phyloP scores from a whole-genome alignment of 441 rosid species.

The Euphorbia celastroides region DNA sequence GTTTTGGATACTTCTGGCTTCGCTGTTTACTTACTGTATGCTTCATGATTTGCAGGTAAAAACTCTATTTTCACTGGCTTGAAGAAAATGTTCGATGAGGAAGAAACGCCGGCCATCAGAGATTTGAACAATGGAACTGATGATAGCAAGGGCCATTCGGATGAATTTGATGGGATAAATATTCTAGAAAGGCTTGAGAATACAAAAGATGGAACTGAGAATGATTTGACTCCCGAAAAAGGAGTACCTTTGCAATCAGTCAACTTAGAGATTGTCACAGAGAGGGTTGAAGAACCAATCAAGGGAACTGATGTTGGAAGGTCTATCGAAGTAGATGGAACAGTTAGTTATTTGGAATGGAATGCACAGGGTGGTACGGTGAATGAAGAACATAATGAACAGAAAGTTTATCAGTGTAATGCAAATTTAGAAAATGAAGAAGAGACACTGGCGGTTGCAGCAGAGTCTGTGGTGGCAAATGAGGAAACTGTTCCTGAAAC shows the following conservation, averaged over 20 bases:
- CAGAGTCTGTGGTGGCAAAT: not conserved
- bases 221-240: constrained; percentile 5
- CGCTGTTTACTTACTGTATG: too few species aligned
- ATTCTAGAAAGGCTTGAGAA: constrained; percentile 6
- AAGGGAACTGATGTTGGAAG: constrained; percentile 16
- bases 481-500: constrained; percentile 1
- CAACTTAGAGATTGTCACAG: not conserved
- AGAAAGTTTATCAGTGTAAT: constrained; percentile 11
- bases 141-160: constrained; percentile 12
- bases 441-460: not conserved
- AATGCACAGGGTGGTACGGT: not conserved
- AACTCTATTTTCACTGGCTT: constrained; percentile 8
- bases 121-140: constrained; percentile 5
- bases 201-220: constrained; percentile 8
- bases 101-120: constrained; percentile 10
- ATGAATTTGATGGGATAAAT: constrained; percentile 12
- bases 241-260: constrained; percentile 12
- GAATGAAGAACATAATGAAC: constrained; percentile 1
- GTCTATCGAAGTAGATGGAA: constrained; percentile 10
- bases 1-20: too few species aligned
- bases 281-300: not conserved
- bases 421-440: constrained; percentile 12
- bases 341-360: constrained; percentile 9
- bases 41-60: constrained; percentile 30
- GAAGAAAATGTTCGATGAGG: constrained; percentile 20